Percentiles rank a stretch among this genome's conserved stretches.
Evolutionary conservation across 495 filamentous ascomycete species (phyloP).

Genomic region (Trichoderma parareesei): DNA sequence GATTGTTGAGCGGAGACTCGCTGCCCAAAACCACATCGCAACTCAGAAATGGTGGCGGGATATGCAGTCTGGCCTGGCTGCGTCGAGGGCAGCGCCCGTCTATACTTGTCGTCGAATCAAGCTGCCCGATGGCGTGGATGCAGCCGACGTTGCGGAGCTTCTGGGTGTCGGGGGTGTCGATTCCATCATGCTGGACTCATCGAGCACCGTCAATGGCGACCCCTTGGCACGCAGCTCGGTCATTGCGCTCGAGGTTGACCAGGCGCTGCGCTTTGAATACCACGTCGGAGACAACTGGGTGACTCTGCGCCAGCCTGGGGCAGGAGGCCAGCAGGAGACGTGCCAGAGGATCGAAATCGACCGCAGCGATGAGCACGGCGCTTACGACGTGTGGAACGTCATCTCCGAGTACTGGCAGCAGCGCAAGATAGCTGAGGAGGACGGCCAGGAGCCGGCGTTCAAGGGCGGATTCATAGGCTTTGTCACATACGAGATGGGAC

Average conservation of each 20-base stretch:
- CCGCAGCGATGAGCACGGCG: not conserved
- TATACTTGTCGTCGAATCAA: constrained; percentile 24
- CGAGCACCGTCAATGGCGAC: constrained; percentile 26
- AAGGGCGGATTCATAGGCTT: constrained; percentile 88
- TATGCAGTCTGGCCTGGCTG: constrained; percentile 15
- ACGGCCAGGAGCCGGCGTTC: constrained; percentile 48
- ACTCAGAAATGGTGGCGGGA: constrained; percentile 5
- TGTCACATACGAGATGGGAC: constrained; percentile 80
- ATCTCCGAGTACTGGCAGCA: constrained; percentile 51
- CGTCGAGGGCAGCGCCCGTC: constrained; percentile 20
- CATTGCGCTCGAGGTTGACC: constrained; percentile 49
- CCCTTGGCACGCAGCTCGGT: constrained; percentile 48
- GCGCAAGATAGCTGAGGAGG: constrained; percentile 28
- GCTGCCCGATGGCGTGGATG: constrained; percentile 28
- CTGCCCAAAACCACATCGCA: not conserved
- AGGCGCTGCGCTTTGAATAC: constrained; percentile 47
- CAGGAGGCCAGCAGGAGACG: not conserved
- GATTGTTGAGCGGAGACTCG: not conserved
- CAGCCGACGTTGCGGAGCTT: constrained; percentile 41
- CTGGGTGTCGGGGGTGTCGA: constrained; percentile 33
- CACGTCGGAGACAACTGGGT: constrained; percentile 34
- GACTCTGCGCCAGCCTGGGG: constrained; percentile 16
- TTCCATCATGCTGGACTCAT: constrained; percentile 48
- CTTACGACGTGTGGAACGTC: constrained; percentile 47
- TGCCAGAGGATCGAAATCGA: constrained; percentile 4